Conservation (phyloP, 768 basidiomycete genomes). For the Termitomyces sp. region DNA sequence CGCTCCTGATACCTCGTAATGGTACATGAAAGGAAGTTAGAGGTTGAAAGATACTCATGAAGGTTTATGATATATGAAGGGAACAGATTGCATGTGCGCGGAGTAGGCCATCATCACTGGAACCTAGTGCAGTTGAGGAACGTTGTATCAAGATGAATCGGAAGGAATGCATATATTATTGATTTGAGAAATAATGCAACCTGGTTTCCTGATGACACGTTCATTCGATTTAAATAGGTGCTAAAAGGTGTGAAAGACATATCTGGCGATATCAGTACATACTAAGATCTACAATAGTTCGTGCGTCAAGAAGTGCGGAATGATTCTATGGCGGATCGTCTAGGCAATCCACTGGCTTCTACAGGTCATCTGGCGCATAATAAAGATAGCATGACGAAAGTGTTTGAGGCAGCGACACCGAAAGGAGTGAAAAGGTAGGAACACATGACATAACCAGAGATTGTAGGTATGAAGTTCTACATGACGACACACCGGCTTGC, state of each 20-base stretch:
- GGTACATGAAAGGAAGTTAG: no score
- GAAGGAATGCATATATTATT: not conserved
- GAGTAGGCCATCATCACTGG: no score
- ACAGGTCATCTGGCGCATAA: constrained; percentile 5
- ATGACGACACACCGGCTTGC: constrained; percentile 36
- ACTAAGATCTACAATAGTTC: constrained; percentile 14
- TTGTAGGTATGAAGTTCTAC: constrained; percentile 24
- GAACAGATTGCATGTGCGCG: no score
- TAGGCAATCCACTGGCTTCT: constrained; percentile 5
- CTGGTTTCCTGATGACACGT: not conserved
- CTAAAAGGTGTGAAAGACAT: not conserved
- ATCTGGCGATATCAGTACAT: constrained; percentile 13
- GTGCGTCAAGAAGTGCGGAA: constrained; percentile 7
- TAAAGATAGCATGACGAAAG: not conserved
- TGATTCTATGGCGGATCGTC: constrained; percentile 10
- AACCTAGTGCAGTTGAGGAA: no score
- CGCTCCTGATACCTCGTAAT: no score
- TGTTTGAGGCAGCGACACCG: not conserved
- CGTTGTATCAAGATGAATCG: no score
- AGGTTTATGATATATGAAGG: no score
- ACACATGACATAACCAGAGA: not conserved
- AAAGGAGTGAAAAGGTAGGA: constrained; percentile 5
- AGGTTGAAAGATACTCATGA: no score
- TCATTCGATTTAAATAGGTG: not conserved
- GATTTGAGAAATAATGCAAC: not conserved